These are phyloP conservation scores for Paracoccidioides lutzii DNA, from an alignment of 2,329 filamentous ascomycete genomes.

Conservation along the genomic window DNA sequence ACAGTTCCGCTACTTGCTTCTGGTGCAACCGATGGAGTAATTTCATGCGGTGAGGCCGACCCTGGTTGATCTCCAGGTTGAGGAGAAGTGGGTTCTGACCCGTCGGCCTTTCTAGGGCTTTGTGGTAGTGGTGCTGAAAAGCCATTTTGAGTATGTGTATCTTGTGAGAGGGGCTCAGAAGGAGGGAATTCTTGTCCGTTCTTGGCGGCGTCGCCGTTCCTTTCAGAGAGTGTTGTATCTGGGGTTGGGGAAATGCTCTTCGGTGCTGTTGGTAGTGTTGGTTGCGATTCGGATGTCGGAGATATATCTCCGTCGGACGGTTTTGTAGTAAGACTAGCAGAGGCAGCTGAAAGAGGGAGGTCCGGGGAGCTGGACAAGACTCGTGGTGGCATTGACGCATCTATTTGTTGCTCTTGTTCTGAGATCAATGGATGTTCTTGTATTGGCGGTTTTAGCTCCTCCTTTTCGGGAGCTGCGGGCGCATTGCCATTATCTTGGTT, in stretches of 20 bases:
- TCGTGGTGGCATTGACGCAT: constrained; percentile 3
- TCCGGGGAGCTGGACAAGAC: constrained; percentile 9
- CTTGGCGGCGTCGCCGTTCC: background rate
- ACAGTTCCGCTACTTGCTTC: background rate
- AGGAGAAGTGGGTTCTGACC: background rate
- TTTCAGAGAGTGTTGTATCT: background rate
- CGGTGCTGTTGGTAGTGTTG: background rate
- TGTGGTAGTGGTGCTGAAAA: background rate
- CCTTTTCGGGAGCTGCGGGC: constrained; percentile 9
- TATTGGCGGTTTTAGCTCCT: background rate
- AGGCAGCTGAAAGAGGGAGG: constrained; percentile 6
- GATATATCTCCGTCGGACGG: background rate
- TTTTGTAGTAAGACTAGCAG: background rate
- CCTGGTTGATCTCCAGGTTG: background rate
- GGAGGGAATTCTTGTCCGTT: background rate
- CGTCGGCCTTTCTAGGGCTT: background rate
- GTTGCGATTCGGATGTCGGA: background rate
- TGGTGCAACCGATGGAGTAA: background rate
- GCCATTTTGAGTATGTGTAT: background rate
- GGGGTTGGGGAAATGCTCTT: background rate
- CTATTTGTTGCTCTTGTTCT: background rate
- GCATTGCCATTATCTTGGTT: constrained; percentile 19
- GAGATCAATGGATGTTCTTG: constrained; percentile 3
- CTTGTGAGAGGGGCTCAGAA: background rate
- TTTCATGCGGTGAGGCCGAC: background rate